A percentile compares a stretch with the other conserved stretches of the same genome.
phyloP scores from a whole-genome alignment of 31 red algal species.

The Odonthalia washingtoniensis region DNA sequence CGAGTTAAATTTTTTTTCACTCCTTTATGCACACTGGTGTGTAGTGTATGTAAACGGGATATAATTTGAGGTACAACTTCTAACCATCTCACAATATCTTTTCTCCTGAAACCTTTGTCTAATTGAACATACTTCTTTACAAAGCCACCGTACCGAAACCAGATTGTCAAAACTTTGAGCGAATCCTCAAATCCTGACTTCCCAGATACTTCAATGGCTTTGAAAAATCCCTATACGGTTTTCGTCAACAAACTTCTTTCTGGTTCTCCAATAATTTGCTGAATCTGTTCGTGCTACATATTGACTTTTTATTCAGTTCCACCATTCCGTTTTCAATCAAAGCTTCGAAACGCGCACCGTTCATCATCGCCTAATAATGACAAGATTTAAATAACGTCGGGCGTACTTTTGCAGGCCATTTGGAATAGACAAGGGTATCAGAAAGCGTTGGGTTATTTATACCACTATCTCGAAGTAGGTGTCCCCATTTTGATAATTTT shows the following conservation, averaged over 20 bases:
- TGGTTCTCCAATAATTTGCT: too few species aligned
- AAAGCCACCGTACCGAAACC: constrained; percentile 96
- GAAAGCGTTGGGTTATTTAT: constrained; percentile 23
- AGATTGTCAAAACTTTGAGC: constrained; percentile 90
- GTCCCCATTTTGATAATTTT: constrained; percentile 90
- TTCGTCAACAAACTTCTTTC: constrained; percentile 42
- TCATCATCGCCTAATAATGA: constrained; percentile 80
- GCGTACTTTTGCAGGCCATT: constrained; percentile 61
- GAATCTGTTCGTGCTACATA: too few species aligned
- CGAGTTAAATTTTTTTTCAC: constrained; percentile 81
- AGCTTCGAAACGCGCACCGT: constrained; percentile 47
- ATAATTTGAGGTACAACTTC: constrained; percentile 99
- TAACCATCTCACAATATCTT: constrained; percentile 91
- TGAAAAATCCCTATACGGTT: constrained; percentile 85
- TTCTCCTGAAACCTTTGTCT: constrained; percentile 67
- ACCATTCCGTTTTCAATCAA: constrained; percentile 1
- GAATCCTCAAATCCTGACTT: constrained; percentile 84
- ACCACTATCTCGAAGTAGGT: constrained; percentile 52
- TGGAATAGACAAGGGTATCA: constrained; percentile 62
- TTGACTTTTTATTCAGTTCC: too few species aligned
- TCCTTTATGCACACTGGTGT: constrained; percentile 68
- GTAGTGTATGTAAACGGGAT: constrained; percentile 88
- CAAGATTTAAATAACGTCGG: constrained; percentile 90
- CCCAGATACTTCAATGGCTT: constrained; percentile 75
- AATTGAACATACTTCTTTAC: constrained; percentile 67